Percentiles rank a stretch among this genome's conserved stretches.
These are phyloP conservation scores for Trebouxiophyceae sp. DNA, from an alignment of 163 green algal genomes.

Conservation along the genomic window DNA sequence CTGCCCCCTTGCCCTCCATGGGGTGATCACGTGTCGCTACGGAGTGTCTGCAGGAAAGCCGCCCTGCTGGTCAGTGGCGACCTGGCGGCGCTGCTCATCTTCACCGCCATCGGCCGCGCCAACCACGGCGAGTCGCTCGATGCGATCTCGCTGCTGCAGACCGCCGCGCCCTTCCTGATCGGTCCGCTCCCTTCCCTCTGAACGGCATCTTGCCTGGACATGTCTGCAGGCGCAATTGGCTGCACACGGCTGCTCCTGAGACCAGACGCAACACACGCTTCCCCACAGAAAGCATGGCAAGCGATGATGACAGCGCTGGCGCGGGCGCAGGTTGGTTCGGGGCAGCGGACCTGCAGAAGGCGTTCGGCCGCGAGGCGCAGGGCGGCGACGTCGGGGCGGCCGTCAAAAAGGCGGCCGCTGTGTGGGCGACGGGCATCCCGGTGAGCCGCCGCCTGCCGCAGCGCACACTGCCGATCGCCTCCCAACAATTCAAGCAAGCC, in stretches of 20 bases:
- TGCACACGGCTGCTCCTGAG: too few relatives aligned
- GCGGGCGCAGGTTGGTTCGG: constrained; percentile 50
- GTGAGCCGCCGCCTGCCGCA: not conserved
- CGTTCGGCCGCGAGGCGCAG: constrained; percentile 40
- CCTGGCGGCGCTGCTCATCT: constrained; percentile 57
- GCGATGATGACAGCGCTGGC: too few relatives aligned
- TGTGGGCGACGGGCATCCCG: constrained; percentile 7
- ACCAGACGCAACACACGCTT: too few relatives aligned
- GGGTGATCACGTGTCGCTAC: too few relatives aligned
- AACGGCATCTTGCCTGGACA: too few relatives aligned
- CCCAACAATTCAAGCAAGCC: too few relatives aligned
- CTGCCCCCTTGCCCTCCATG: too few relatives aligned
- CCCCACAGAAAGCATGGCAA: too few relatives aligned
- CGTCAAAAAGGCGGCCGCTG: constrained; percentile 7
- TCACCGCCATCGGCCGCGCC: constrained; percentile 62
- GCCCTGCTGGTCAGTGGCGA: constrained; percentile 65
- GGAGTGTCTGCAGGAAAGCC: constrained; percentile 40
- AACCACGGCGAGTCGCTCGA: constrained; percentile 57
- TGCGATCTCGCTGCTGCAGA: constrained; percentile 37
- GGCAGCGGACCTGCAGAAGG: constrained; percentile 36
- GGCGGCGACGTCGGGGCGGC: constrained; percentile 23
- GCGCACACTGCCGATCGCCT: not conserved
- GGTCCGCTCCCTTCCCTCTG: constrained; percentile 44
- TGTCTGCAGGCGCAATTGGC: too few relatives aligned
- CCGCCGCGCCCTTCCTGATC: constrained; percentile 71